A percentile compares a stretch with the other conserved stretches of the same genome.
These are phyloP conservation scores for Cyberlindnera saturnus DNA, from an alignment of 805 yeast genomes.

Conservation along the genomic window DNA sequence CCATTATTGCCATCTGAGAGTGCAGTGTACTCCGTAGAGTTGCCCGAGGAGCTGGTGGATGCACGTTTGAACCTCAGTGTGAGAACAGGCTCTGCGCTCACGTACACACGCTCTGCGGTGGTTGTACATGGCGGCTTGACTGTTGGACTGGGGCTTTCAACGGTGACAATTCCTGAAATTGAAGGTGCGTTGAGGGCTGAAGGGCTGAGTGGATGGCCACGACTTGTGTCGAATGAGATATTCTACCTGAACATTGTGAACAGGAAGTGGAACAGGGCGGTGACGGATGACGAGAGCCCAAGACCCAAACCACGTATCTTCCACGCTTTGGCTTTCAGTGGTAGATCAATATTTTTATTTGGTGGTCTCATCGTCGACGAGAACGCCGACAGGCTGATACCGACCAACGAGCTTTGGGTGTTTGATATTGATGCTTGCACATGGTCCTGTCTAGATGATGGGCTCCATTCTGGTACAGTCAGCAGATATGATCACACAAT, in stretches of 20 bases:
- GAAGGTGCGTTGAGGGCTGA: conserved; percentile 6
- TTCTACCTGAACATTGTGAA: conserved; percentile 56
- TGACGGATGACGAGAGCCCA: conserved; percentile 12
- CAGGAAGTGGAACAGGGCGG: conserved; percentile 48
- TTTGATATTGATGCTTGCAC: conserved; percentile 44
- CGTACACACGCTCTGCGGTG: conserved; percentile 51
- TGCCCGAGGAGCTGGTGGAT: conserved; percentile 48
- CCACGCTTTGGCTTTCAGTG: conserved; percentile 50
- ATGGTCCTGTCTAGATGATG: conserved; percentile 50
- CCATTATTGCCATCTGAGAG: conserved; percentile 61
- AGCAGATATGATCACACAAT: conserved; percentile 50
- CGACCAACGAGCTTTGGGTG: conserved; percentile 66
- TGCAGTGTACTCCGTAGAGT: conserved; percentile 47
- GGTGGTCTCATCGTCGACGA: conserved; percentile 55
- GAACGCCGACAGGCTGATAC: conserved; percentile 30
- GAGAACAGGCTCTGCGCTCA: conserved; percentile 64
- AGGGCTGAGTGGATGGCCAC: conserved; percentile 4
- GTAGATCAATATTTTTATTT: conserved; percentile 47
- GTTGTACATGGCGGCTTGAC: conserved; percentile 67
- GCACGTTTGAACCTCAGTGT: conserved; percentile 49
- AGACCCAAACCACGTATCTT: conserved; percentile 37
- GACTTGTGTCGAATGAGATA: conserved; percentile 49
- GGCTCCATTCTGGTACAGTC: conserved; percentile 29
- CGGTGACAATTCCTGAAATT: conserved; percentile 10
- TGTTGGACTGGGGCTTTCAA: conserved; percentile 35